Evolutionary conservation across 768 basidiomycete species (phyloP).

Genomic region (Leccinum longicurvipes): DNA sequence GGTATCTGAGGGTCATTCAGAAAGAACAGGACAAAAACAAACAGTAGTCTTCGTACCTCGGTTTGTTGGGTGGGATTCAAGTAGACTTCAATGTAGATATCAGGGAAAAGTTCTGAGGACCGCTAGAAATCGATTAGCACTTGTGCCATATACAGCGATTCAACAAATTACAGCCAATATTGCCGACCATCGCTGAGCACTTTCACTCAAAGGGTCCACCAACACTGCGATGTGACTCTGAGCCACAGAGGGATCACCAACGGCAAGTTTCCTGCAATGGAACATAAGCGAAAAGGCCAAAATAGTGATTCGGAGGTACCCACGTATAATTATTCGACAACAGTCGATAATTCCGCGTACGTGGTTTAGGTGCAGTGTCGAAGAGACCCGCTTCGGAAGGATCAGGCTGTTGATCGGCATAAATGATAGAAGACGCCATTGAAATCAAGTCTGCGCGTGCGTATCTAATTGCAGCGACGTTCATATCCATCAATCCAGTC

Average conservation of each 20-base stretch:
- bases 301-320: constrained; percentile 22
- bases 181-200: constrained; percentile 83
- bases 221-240: constrained; percentile 68
- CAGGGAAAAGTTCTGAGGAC: constrained; percentile 47
- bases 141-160: neutral
- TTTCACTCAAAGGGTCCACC: constrained; percentile 81
- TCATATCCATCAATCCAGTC: neutral
- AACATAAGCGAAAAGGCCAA: neutral
- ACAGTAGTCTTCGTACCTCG: constrained; percentile 50
- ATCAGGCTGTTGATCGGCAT: constrained; percentile 68
- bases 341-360: constrained; percentile 57
- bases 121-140: constrained; percentile 10
- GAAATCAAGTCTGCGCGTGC: constrained; percentile 59
- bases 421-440: constrained; percentile 67
- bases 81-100: constrained; percentile 70
- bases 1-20: constrained; percentile 55
- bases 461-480: constrained; percentile 35
- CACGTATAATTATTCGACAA: constrained; percentile 67
- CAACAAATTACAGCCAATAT: constrained; percentile 58
- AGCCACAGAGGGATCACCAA: constrained; percentile 67
- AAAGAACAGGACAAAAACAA: neutral
- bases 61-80: constrained; percentile 64
- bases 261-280: constrained; percentile 54
- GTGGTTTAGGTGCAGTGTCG: constrained; percentile 56
- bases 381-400: constrained; percentile 71